A percentile compares a stretch with the other conserved stretches of the same genome.
These are phyloP conservation scores for Aspergillus panamensis DNA, from an alignment of 495 filamentous ascomycete genomes.

Conservation along the genomic window DNA sequence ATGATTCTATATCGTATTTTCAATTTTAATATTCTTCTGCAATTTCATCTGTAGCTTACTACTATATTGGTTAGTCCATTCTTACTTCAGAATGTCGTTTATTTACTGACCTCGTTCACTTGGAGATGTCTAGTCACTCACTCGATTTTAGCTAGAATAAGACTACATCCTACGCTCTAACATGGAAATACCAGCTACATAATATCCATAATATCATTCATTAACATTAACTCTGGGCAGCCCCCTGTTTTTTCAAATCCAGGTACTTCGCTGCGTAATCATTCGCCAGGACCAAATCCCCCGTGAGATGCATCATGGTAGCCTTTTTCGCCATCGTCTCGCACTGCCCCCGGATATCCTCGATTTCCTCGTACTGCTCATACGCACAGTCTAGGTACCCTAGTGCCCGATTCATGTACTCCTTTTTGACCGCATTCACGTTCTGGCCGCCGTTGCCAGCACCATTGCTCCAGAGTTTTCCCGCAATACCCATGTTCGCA, in stretches of 20 bases:
- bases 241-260: constrained; percentile 47
- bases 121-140: no score
- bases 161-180: no score
- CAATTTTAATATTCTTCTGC: no score
- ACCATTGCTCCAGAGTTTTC: constrained; percentile 36
- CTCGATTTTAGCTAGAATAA: no score
- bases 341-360: constrained; percentile 71
- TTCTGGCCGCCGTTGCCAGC: constrained; percentile 20
- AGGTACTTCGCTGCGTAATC: constrained; percentile 71
- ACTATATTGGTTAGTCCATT: no score
- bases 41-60: no score
- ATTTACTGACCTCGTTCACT: no score
- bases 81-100: no score
- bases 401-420: constrained; percentile 61
- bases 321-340: constrained; percentile 87
- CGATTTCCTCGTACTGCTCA: constrained; percentile 64
- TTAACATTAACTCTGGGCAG: neutral
- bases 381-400: constrained; percentile 67
- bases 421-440: constrained; percentile 35
- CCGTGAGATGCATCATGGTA: constrained; percentile 70
- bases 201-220: neutral
- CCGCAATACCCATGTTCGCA: constrained; percentile 78
- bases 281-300: constrained; percentile 67
- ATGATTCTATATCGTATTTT: no score
- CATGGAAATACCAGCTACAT: no score